A percentile compares a stretch with the other conserved stretches of the same genome.
phyloP scores from a whole-genome alignment of 768 basidiomycete genomes.

The Psilocybe sp. region DNA sequence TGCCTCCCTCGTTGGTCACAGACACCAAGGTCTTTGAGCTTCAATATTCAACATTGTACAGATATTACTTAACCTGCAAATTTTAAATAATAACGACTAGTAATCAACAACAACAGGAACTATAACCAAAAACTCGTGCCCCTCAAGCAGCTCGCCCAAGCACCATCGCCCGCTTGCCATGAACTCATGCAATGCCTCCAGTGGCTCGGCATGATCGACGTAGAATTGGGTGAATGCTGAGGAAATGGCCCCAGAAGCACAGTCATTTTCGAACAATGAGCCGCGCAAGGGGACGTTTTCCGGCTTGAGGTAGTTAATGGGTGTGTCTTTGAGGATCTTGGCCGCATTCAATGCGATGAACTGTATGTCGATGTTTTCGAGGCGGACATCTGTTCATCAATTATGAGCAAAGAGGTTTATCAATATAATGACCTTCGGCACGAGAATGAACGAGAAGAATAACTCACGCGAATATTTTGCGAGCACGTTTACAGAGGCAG shows the following conservation, averaged over 20 bases:
- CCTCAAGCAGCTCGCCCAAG: slow-evolving; percentile 24
- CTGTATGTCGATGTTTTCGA: slow-evolving; percentile 2
- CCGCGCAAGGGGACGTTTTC: slow-evolving; percentile 16
- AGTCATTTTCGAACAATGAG: slow-evolving; percentile 19
- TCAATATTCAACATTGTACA: no score
- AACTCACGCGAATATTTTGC: slow-evolving; percentile 23
- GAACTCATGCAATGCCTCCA: slow-evolving; percentile 19
- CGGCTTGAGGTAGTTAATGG: slow-evolving; percentile 21
- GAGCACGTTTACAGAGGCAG: slow-evolving; percentile 23
- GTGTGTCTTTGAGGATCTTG: slow-evolving; percentile 14
- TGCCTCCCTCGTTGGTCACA: no score
- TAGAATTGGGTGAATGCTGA: slow-evolving; percentile 25
- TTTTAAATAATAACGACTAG: no score
- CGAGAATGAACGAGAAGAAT: neutral
- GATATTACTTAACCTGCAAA: no score
- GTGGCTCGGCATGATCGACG: slow-evolving; percentile 29
- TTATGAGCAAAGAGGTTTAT: neutral
- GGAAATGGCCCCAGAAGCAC: slow-evolving; percentile 13
- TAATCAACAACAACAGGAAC: slow-evolving; percentile 8
- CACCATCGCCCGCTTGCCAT: slow-evolving; percentile 16
- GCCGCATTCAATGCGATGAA: slow-evolving; percentile 8
- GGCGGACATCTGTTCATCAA: neutral
- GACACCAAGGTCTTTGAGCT: no score
- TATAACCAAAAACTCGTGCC: slow-evolving; percentile 27
- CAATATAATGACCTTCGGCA: no score